Conservation (phyloP, 768 basidiomycete genomes). For the Auricularia sp. region DNA sequence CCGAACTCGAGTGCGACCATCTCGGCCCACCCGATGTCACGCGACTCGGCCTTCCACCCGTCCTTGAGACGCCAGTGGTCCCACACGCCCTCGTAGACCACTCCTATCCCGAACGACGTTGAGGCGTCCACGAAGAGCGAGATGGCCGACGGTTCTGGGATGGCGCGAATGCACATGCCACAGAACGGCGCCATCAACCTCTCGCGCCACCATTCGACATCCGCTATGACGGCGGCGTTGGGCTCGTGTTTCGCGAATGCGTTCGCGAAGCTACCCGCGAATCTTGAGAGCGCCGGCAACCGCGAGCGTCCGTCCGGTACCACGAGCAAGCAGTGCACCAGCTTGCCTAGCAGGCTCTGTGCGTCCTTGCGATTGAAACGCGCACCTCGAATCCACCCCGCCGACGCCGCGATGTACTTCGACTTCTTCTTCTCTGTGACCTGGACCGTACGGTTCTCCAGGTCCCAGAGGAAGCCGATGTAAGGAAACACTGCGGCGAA, state of each 20-base stretch:
- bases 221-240: slow-evolving; percentile 10
- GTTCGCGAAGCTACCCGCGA: neutral
- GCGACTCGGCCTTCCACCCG: slow-evolving; percentile 18
- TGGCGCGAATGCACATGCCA: slow-evolving; percentile 8
- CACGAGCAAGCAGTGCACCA: neutral
- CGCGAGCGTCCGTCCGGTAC: neutral
- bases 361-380: neutral
- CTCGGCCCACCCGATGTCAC: neutral
- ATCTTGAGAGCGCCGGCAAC: neutral
- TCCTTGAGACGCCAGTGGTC: neutral
- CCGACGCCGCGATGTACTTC: neutral
- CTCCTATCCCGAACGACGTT: neutral
- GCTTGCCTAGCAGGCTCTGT: neutral
- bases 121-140: neutral
- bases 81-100: neutral
- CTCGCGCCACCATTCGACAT: slow-evolving; percentile 25
- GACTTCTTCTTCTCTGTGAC: neutral
- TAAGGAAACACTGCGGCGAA: slow-evolving; percentile 15
- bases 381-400: neutral
- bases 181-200: slow-evolving; percentile 6
- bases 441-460: neutral
- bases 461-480: neutral
- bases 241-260: neutral
- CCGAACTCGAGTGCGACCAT: neutral
- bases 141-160: slow-evolving; percentile 12